Evolutionary conservation across 441 rosid genomes (phyloP), one percentile per base, ranked within the genome.

Genomic region (Pelargonium citronellum): DNA sequence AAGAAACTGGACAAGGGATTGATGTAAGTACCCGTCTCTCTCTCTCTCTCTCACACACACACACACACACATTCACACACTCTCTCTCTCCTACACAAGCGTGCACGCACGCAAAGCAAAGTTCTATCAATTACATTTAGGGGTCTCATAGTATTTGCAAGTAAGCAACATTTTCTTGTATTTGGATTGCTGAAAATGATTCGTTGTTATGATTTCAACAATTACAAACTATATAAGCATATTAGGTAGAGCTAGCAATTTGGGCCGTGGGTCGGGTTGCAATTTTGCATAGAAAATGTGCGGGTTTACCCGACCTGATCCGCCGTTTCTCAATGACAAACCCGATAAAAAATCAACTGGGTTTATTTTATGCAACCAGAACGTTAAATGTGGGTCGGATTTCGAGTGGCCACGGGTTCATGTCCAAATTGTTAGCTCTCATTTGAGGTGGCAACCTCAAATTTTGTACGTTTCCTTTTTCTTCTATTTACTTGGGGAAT

Each of bases 1-100:
- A 71, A 3, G 95, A 91, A 49, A 80, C 81, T 77, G 94, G 90
- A 64, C 76, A 69, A 63, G 74, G 70, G 55, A 74, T 46, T 44
- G 67, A 85, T 66, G 97, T 90, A 82, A 82, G 94, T 67, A 63
- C 19, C 34, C 22, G 62, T 39, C 17, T 64, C 61, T 11, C 19
- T 39, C 17, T 64, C 61, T 11, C 19, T 63, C 12, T 34, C 39
- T 34, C 6, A 34, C 7, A 34, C 30, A 24, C 39, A 34, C 39
- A 34, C 3, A 30, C 4, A 30, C 37, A 30, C 37, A 30, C 53
- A 16, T 7, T 4, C 6, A 34, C 7, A 34, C 30, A 24, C n/a
- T 39, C 17, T 64, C 60, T 10, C 19, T 62, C 12, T 27, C 30
- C 3, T 27, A 27, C 39, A 34, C 39, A 34, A 22, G 24, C 1